Evolutionary conservation across 768 basidiomycete species (phyloP), one percentile per base, ranked within the genome.

Genomic region (Arthromyces matolae): DNA sequence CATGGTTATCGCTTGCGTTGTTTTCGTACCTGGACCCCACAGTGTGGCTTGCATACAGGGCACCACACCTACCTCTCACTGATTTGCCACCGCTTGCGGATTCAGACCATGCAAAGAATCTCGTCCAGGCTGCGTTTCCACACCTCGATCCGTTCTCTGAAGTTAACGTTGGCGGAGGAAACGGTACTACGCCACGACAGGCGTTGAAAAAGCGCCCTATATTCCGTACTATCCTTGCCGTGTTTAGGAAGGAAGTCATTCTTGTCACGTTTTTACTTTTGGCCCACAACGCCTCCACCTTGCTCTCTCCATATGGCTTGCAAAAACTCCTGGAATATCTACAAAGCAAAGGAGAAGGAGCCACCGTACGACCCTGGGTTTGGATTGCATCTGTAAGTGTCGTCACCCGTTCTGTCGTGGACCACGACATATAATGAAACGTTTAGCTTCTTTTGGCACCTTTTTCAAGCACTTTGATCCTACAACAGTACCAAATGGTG

Each of bases 71-170:
- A 0, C 60, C 76, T 0, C 64, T 69, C 29, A 77, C 83, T 28
- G 58, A 79, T 40, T 60, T 84, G 23, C 81, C 82, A 14, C 78
- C 78, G 4, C 75, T 87, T 65, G 80, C 81, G 4, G 83, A 86
- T 49, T 78, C 77, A 38, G 85, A 86, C 49, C 43, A 58, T 50
- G 59, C 63, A 5, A 48, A 60, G 23, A 50, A 63, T 45, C 50
- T 67, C 14, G 60, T 60, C 13, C 55, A 40, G 8, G 56, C 36
- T 18, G 51, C 52, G 14, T 68, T 68, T 45, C 60, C 61, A 12
- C 50, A 54, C 28, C 46, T 54, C 9, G 53, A 54, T 37, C 53
- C 50, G 2, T 55, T 45, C 27, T 37, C 43, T 14, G 53, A 55
- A 25, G 50, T 22, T 18, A 47, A 47, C 34, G 23, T 31, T 54